Percentiles rank a stretch among this genome's conserved stretches.
phyloP scores from a whole-genome alignment of 2,329 filamentous ascomycete species.

The Colletotrichum sp. region DNA sequence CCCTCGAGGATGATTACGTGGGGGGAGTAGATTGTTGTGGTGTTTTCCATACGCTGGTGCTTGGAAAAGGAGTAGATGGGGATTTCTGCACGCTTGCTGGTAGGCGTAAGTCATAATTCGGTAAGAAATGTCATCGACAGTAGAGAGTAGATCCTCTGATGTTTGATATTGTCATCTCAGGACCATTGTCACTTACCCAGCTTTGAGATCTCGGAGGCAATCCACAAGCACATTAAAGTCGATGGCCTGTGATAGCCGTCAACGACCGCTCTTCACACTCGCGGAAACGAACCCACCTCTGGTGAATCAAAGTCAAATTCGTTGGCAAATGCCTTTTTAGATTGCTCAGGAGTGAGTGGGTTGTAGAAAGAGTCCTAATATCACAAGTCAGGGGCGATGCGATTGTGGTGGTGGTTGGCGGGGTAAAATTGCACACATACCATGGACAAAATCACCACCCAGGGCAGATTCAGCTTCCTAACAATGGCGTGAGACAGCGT shows the following conservation, averaged over 20 bases:
- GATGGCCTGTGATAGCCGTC: constrained; percentile 63
- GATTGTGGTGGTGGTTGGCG: background rate
- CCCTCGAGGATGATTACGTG: constrained; percentile 96
- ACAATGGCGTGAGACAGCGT: constrained; percentile 93
- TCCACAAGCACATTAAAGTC: constrained; percentile 92
- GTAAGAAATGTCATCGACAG: background rate
- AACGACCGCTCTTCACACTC: background rate
- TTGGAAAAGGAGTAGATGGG: constrained; percentile 95
- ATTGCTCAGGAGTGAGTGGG: constrained; percentile 79
- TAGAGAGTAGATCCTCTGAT: background rate
- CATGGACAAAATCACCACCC: constrained; percentile 98
- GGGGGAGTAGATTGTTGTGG: constrained; percentile 91
- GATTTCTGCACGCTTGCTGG: constrained; percentile 86
- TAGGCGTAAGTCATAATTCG: background rate
- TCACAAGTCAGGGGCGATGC: background rate
- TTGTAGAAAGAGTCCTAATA: constrained; percentile 96
- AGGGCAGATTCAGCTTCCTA: constrained; percentile 86
- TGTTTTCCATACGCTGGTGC: constrained; percentile 79
- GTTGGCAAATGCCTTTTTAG: constrained; percentile 81
- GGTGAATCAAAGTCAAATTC: constrained; percentile 97
- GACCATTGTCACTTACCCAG: constrained; percentile 68
- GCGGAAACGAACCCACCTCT: constrained; percentile 46
- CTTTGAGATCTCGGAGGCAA: constrained; percentile 82
- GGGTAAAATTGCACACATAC: constrained; percentile 51
- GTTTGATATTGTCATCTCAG: background rate